Conservation (phyloP, 768 basidiomycete species). For the Russula dissimulans region DNA sequence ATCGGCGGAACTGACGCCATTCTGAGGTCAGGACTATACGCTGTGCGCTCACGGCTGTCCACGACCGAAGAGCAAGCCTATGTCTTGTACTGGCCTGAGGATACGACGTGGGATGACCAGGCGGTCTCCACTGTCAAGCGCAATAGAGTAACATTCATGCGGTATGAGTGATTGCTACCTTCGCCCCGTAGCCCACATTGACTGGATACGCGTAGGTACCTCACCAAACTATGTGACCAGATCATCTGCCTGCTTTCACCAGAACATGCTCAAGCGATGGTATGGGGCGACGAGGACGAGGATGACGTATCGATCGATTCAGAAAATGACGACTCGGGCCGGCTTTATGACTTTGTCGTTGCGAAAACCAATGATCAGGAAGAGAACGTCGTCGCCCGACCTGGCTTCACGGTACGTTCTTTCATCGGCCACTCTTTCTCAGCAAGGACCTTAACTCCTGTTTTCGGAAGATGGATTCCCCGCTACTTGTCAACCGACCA, state of each 20-base stretch:
- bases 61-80: conserved; percentile 29
- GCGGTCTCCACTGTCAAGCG: conserved; percentile 36
- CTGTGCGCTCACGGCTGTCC: conserved; percentile 25
- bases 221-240: conserved; percentile 37
- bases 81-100: conserved; percentile 55
- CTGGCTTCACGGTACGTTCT: conserved; percentile 39
- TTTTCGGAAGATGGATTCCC: not conserved
- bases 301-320: conserved; percentile 26
- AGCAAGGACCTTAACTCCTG: not conserved
- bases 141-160: conserved; percentile 55
- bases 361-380: conserved; percentile 50
- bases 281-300: conserved; percentile 34
- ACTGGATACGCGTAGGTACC: not conserved
- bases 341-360: conserved; percentile 47
- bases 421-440: not conserved
- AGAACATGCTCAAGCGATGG: conserved; percentile 36
- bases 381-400: conserved; percentile 36
- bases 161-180: conserved; percentile 29
- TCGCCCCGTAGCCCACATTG: not conserved
- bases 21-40: conserved; percentile 45
- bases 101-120: conserved; percentile 48
- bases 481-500: not conserved
- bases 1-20: conserved; percentile 18
- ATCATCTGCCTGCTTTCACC: conserved; percentile 41
- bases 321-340: conserved; percentile 36